phyloP scores from a whole-genome alignment of 169 alveolate genomes.

The Babesia gibsoni region DNA sequence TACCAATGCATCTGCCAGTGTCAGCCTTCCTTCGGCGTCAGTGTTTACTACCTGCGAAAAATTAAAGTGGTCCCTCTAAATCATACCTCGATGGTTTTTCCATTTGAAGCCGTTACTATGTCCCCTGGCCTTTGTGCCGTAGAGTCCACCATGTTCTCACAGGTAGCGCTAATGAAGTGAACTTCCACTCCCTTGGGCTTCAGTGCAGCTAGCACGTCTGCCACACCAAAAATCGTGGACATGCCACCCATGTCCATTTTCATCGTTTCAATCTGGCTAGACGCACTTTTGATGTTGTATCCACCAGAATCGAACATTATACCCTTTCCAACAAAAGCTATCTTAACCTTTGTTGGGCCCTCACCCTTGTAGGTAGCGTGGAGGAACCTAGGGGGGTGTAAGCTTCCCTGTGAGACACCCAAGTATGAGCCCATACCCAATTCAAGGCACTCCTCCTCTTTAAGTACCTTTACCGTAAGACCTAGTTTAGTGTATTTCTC shows the following conservation, averaged over 20 bases:
- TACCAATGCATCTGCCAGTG: conserved; percentile 94
- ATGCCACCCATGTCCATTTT: conserved; percentile 87
- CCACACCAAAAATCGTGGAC: conserved; percentile 88
- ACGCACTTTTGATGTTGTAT: conserved; percentile 81
- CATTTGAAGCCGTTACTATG: conserved; percentile 89
- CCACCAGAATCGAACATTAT: conserved; percentile 92
- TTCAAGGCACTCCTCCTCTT: conserved; percentile 77
- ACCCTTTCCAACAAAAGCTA: conserved; percentile 94
- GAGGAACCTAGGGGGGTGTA: conserved; percentile 82
- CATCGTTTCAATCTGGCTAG: conserved; percentile 74
- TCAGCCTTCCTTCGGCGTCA: conserved; percentile 97
- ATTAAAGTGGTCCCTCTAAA: not conserved
- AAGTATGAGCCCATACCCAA: conserved; percentile 85
- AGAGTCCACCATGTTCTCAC: conserved; percentile 90
- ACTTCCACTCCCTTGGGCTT: conserved; percentile 82
- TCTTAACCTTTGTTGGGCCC: conserved; percentile 61
- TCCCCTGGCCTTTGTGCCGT: conserved; percentile 91
- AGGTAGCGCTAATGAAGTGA: conserved; percentile 83
- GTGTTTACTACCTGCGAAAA: conserved; percentile 85
- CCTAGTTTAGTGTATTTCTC: conserved; percentile 72
- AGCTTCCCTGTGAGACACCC: conserved; percentile 86
- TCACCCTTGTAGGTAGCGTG: conserved; percentile 77
- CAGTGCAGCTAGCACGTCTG: conserved; percentile 75
- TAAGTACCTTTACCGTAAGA: conserved; percentile 70
- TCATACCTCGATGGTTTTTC: conserved; percentile 87